Conservation (phyloP, 768 basidiomycete genomes). For the Coprinopsis strossmayeri region DNA sequence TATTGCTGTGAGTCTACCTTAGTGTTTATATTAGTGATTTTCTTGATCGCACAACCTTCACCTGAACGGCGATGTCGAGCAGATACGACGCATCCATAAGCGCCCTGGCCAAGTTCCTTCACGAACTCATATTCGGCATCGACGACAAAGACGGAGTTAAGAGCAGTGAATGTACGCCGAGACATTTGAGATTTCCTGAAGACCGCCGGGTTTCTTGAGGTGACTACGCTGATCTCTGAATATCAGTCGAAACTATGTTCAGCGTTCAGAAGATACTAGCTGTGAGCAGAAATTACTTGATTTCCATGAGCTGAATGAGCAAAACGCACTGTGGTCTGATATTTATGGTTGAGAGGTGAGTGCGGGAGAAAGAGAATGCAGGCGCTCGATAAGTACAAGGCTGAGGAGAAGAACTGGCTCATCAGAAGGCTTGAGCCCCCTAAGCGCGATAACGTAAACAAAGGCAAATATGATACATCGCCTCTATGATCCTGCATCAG, state of each 20-base stretch:
- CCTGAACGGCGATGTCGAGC: constrained; percentile 79
- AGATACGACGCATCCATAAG: constrained; percentile 87
- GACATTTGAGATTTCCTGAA: constrained; percentile 37
- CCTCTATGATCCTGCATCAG: background rate
- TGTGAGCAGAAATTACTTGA: too few relatives aligned
- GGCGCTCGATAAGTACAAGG: too few relatives aligned
- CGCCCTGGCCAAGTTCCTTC: constrained; percentile 95
- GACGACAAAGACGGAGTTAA: constrained; percentile 84
- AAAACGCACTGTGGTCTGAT: too few relatives aligned
- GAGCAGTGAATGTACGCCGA: constrained; percentile 72
- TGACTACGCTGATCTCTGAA: constrained; percentile 5
- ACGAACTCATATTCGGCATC: constrained; percentile 89
- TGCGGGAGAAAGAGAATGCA: too few relatives aligned
- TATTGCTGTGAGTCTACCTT: constrained; percentile 47
- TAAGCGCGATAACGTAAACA: background rate
- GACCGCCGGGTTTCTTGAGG: background rate
- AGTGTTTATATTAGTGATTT: constrained; percentile 91
- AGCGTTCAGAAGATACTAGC: too few relatives aligned
- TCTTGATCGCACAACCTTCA: constrained; percentile 92
- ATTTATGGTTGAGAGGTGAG: too few relatives aligned
- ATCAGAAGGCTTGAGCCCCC: background rate
- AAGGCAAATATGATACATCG: constrained; percentile 5
- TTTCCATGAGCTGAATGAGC: too few relatives aligned
- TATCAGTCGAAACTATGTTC: constrained; percentile 1
- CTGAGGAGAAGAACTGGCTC: too few relatives aligned